These are phyloP conservation scores for Phytophthora sp. DNA, from an alignment of 352 stramenopile genomes.

Conservation along the genomic window DNA sequence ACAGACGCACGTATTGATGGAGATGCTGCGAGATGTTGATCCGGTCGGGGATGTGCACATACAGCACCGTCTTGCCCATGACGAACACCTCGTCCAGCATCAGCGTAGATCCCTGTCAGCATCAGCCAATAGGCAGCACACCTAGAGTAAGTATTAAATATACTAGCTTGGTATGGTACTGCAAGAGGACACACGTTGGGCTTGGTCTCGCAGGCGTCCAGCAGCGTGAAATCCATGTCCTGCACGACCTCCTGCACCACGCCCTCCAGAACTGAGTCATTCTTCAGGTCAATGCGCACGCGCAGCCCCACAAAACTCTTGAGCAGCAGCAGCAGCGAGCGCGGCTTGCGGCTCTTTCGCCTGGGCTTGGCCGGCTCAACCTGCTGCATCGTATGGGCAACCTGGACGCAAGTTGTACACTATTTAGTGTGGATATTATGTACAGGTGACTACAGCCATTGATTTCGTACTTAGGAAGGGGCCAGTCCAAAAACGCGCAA, in stretches of 20 bases:
- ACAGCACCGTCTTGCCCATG: slow-evolving; percentile 87
- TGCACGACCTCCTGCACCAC: slow-evolving; percentile 84
- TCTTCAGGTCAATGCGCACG: slow-evolving; percentile 86
- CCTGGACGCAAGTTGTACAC: slow-evolving; percentile 9
- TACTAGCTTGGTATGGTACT: neutral
- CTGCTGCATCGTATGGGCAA: slow-evolving; percentile 18
- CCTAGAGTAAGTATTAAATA: neutral
- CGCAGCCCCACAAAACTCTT: slow-evolving; percentile 86
- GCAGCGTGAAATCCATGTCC: slow-evolving; percentile 88
- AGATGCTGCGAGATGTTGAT: slow-evolving; percentile 85
- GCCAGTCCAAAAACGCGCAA: slow-evolving; percentile 2
- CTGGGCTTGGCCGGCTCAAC: neutral
- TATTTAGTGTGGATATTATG: neutral
- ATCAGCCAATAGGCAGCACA: too few relatives aligned
- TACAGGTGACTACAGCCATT: slow-evolving; percentile 28
- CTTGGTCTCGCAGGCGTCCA: slow-evolving; percentile 80
- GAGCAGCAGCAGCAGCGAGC: slow-evolving; percentile 77
- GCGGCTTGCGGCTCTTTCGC: slow-evolving; percentile 46
- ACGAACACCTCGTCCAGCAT: slow-evolving; percentile 88
- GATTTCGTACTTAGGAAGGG: slow-evolving; percentile 45
- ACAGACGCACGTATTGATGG: slow-evolving; percentile 70
- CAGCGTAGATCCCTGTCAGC: slow-evolving; percentile 52
- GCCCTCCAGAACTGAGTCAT: slow-evolving; percentile 79
- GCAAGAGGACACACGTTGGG: slow-evolving; percentile 47
- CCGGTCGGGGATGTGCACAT: slow-evolving; percentile 86